A percentile compares a stretch with the other conserved stretches of the same genome.
Conservation (phyloP, 1,139 yeast genomes). For the Saccharomyces hybrid region DNA sequence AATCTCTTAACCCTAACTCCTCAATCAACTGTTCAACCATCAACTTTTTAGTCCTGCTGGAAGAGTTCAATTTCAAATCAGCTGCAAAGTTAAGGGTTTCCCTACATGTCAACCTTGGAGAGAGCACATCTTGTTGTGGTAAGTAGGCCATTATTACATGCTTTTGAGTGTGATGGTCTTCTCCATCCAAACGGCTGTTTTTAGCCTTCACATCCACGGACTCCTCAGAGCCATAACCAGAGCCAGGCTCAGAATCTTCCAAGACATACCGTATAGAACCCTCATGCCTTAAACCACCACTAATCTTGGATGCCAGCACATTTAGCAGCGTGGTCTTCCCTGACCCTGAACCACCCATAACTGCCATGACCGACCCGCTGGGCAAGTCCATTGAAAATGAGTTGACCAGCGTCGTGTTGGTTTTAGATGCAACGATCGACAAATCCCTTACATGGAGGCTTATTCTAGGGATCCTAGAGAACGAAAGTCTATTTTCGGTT, state of each 20-base stretch:
- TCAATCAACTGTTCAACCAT: conserved; percentile 53
- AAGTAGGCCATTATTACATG: conserved; percentile 48
- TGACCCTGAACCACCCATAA: conserved; percentile 49
- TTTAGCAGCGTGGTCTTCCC: conserved; percentile 81
- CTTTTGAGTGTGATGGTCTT: not conserved
- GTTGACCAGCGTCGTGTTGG: conserved; percentile 16
- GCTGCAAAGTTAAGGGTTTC: conserved; percentile 69
- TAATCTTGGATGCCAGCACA: conserved; percentile 56
- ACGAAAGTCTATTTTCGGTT: conserved; percentile 22
- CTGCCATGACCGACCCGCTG: conserved; percentile 29
- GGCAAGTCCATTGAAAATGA: conserved; percentile 23
- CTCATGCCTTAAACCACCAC: conserved; percentile 35
- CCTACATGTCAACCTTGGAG: conserved; percentile 61
- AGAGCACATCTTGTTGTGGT: conserved; percentile 66
- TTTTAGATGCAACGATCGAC: conserved; percentile 22
- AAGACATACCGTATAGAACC: conserved; percentile 30
- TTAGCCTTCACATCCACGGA: not conserved
- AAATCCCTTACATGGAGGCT: conserved; percentile 23
- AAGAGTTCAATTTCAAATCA: conserved; percentile 49
- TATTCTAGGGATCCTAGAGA: conserved; percentile 18
- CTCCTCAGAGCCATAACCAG: not conserved
- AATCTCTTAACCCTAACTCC: conserved; percentile 55
- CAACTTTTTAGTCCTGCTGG: conserved; percentile 36
- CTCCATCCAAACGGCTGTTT: not conserved
- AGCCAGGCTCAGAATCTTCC: conserved; percentile 5